Conservation (phyloP, 2,329 filamentous ascomycete species). For the Penicillium janthinellum region DNA sequence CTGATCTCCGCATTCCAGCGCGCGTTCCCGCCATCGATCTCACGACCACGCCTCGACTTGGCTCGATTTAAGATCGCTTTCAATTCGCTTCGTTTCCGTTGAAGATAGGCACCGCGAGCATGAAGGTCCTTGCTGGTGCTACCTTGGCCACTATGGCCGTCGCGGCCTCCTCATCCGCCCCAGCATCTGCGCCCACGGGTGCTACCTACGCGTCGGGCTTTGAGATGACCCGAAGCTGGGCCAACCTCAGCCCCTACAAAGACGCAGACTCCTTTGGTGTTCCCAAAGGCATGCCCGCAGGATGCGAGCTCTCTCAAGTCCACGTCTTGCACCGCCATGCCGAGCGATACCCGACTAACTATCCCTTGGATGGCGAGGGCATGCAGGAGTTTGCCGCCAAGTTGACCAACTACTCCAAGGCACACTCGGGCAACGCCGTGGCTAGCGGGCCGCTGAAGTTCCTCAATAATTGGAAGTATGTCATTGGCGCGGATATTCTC, state of each 20-base stretch:
- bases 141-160: slow-evolving; percentile 9
- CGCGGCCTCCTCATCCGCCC: slow-evolving; percentile 8
- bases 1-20: not conserved
- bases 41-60: not conserved
- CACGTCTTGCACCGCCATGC: slow-evolving; percentile 59
- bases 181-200: slow-evolving; percentile 26
- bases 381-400: slow-evolving; percentile 54
- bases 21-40: not conserved
- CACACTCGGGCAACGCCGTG: slow-evolving; percentile 32
- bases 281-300: slow-evolving; percentile 51
- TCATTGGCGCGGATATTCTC: slow-evolving; percentile 48
- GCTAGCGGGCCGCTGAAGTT: slow-evolving; percentile 56
- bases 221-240: slow-evolving; percentile 36
- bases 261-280: slow-evolving; percentile 29
- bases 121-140: slow-evolving; percentile 15
- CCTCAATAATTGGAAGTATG: slow-evolving; percentile 56
- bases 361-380: slow-evolving; percentile 53
- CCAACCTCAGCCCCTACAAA: slow-evolving; percentile 35
- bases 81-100: not conserved
- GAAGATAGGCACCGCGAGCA: not conserved
- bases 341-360: slow-evolving; percentile 53
- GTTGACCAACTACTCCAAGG: slow-evolving; percentile 48
- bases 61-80: not conserved
- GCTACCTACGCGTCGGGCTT: slow-evolving; percentile 32
- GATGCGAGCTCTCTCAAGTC: slow-evolving; percentile 59